Evolutionary conservation across 176 grass and related monocot species (phyloP).

Genomic region (Tillandsia fasciculata): DNA sequence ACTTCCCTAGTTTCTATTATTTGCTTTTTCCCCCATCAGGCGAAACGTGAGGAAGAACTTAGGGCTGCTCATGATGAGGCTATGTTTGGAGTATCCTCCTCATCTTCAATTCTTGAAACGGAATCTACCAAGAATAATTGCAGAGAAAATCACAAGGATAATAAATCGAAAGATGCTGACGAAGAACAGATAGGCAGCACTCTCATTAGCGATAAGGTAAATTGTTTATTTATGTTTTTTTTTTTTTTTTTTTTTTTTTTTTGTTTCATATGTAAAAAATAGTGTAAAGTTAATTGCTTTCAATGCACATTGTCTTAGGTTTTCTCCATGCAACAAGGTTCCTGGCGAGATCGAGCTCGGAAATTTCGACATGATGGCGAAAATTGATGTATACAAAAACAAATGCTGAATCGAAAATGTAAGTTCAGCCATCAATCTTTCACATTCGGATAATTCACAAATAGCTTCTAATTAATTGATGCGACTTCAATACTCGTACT

Average conservation of each 20-base stretch:
- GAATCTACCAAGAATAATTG: constrained; percentile 21
- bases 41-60: constrained; percentile 64
- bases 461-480: too few species aligned
- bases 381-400: constrained; percentile 24
- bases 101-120: constrained; percentile 26
- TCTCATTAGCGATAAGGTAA: constrained; percentile 64
- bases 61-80: constrained; percentile 81
- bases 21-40: constrained; percentile 24
- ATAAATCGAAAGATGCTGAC: constrained; percentile 20
- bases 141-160: constrained; percentile 20
- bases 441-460: too few species aligned
- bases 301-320: constrained; percentile 27
- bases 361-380: constrained; percentile 41
- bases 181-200: constrained; percentile 21
- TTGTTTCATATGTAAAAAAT: not conserved
- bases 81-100: constrained; percentile 67
- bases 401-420: too few species aligned
- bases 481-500: too few species aligned
- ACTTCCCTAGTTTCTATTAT: constrained; percentile 17
- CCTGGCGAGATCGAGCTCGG: constrained; percentile 71
- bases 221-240: constrained; percentile 2
- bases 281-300: constrained; percentile 11
- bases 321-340: constrained; percentile 65
- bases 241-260: constrained; percentile 19
- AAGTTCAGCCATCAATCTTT: too few species aligned